Percentiles rank a stretch among this genome's conserved stretches.
These are phyloP conservation scores for Zygosaccharomyces rouxii DNA, from an alignment of 805 yeast genomes.

Conservation along the genomic window DNA sequence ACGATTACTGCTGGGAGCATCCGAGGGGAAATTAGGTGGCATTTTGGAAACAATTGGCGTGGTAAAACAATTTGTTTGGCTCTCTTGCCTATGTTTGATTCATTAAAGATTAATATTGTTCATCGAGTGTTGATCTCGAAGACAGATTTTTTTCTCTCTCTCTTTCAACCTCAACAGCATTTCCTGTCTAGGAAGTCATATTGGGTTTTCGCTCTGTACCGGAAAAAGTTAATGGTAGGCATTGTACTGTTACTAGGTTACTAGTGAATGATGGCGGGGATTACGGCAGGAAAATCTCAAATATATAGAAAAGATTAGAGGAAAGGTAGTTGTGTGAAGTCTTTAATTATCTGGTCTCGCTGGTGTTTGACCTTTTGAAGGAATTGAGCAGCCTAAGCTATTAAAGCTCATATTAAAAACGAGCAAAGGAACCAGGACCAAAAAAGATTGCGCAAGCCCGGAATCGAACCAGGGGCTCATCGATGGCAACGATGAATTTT, in stretches of 20 bases:
- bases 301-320: neutral
- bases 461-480: constrained; percentile 9
- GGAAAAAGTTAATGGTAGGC: neutral
- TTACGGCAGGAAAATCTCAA: neutral
- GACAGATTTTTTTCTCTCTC: neutral
- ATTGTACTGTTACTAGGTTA: neutral
- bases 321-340: too few relatives aligned
- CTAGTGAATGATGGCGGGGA: neutral
- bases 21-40: constrained; percentile 25
- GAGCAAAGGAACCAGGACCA: too few relatives aligned
- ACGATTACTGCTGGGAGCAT: constrained; percentile 19
- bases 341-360: too few relatives aligned
- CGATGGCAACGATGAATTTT: constrained; percentile 9
- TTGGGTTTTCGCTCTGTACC: neutral
- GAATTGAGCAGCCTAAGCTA: too few relatives aligned
- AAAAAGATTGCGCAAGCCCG: constrained; percentile 3
- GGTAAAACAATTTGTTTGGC: neutral
- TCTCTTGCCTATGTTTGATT: neutral
- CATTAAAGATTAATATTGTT: neutral
- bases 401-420: too few relatives aligned
- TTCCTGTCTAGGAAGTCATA: neutral
- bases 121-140: neutral
- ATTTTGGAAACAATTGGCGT: constrained; percentile 4
- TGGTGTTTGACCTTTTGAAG: too few relatives aligned
- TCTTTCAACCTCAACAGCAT: neutral